These are phyloP conservation scores for Saccharomycopsis hybrid DNA, from an alignment of 1,139 yeast genomes.

Conservation along the genomic window DNA sequence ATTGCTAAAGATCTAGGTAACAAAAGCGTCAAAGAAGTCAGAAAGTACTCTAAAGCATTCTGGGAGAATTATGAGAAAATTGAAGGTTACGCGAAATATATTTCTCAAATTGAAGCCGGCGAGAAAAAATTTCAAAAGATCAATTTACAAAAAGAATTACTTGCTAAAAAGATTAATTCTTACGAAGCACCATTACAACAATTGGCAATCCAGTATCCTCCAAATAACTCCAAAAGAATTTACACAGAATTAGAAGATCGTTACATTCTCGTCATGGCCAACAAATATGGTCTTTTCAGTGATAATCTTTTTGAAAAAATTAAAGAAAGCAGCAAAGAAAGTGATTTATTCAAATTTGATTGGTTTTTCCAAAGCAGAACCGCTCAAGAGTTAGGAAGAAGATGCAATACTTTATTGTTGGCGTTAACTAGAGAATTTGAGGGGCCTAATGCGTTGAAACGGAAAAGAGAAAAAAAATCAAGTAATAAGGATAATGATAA, in stretches of 20 bases:
- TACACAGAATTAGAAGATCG: slow-evolving; percentile 86
- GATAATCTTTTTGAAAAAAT: slow-evolving; percentile 69
- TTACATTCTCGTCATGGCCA: slow-evolving; percentile 64
- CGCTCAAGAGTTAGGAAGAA: slow-evolving; percentile 74
- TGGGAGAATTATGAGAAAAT: slow-evolving; percentile 69
- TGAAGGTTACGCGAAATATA: slow-evolving; percentile 80
- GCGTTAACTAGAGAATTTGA: slow-evolving; percentile 79
- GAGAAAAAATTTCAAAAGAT: slow-evolving; percentile 71
- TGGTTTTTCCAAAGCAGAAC: slow-evolving; percentile 87
- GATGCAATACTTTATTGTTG: slow-evolving; percentile 71
- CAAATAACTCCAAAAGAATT: slow-evolving; percentile 82
- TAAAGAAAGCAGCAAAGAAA: slow-evolving; percentile 64
- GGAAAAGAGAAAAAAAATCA: slow-evolving; percentile 30
- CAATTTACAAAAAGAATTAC: slow-evolving; percentile 56
- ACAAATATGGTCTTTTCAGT: slow-evolving; percentile 69
- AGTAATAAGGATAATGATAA: too few species aligned
- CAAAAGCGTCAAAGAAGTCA: slow-evolving; percentile 65
- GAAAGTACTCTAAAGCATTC: slow-evolving; percentile 59
- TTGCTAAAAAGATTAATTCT: slow-evolving; percentile 56
- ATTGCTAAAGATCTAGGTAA: slow-evolving; percentile 65
- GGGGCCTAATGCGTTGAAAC: slow-evolving; percentile 47
- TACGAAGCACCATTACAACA: slow-evolving; percentile 70
- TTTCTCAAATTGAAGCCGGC: slow-evolving; percentile 82
- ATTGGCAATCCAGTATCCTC: slow-evolving; percentile 73
- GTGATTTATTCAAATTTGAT: slow-evolving; percentile 78